Base-by-base conservation (phyloP, 805 yeast genomes). In the Pichia rugopelliculosa region DNA sequence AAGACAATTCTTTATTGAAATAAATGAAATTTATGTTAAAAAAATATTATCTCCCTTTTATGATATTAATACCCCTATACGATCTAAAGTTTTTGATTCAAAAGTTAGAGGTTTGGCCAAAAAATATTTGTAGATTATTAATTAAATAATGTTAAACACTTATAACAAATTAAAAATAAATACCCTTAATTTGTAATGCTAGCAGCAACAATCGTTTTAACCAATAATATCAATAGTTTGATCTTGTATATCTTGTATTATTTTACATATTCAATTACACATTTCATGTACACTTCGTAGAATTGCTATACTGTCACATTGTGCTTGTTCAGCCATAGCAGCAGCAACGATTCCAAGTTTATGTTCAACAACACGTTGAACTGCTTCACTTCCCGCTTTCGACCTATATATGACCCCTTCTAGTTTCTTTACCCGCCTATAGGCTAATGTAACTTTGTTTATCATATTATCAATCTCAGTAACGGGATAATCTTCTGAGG, bases 41-140 rank as follows among this genome's bases (percentile, higher is more conserved):
- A 79, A 89, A 10, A 61, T 87, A 41, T 70, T 91, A 71, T 86
- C 83, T 54, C 98, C 99, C 1, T 93, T 93, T 61, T 91, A 90
- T 61, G 71, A 76, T 41, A 75, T 80, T 37, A 85, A 87, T 58
- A 85, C 82, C 53, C 82, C 88, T 3, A 86, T 93, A 22, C 72
- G 75, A 27, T 81, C 86, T 41, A 79, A 83, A 0, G 79, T 74
- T 17, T 91, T 91, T 62, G 96, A 91, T 66, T 63, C 78, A 48
- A 78, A 81, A 56, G 84, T 91, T 37, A 77, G 84, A 59, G 64
- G 73, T 25, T 63, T 84, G 50, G 95, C 95, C 6, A 80, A 79
- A 57, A 87, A 86, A 66, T 86, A 89, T 62, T 67, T 91, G 53
- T 86, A 58, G 44, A 38, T 13, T 9, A 3, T 4, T 3, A 12